Evolutionary conservation across 169 alveolate species (phyloP), one percentile per base, ranked within the genome.

Genomic region (Plasmodium yoelii): DNA sequence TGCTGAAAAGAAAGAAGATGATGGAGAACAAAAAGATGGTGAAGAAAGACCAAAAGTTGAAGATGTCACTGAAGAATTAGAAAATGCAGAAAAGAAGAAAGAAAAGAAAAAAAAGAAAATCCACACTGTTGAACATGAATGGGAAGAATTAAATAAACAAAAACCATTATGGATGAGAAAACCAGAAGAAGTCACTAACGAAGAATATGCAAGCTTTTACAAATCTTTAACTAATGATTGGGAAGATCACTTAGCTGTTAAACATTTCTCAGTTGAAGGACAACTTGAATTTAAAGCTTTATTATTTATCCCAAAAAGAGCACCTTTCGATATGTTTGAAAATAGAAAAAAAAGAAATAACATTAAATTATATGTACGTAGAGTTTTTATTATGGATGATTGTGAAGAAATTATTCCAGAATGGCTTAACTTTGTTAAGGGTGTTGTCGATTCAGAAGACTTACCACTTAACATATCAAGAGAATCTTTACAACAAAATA

Each of bases 361-460:
- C 98, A 97, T 99, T 95, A 98, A 98, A 93, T 94, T 99, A 73
- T 99, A 99, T 93, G 99, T 99, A 68, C 94, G 99, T 64, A 96
- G 99, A 84, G 99, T 99, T 72, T 99, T 99, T 97, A 99, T 99
- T 94, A 99, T 98, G 99, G 99, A 98, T 95, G 99, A 99, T 95
- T 99, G 99, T 94, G 99, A 98, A 89, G 99, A 99, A 87, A 93
- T 99, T 80, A 98, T 99, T 94, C 99, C 99, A 10, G 99, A 98
- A 94, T 99, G 99, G 99, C 97, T 99, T 22, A 96, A 98, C 91
- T 98, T 99, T 95, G 97, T 98, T 59, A 98, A 97, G 97, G 99
- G 99, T 68, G 99, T 99, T 13, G 99, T 99, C 70, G 99, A 99
- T 87, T 97, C 99, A 24, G 99, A 99, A 91, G 99, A 99, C 88